Evolutionary conservation across 148 eudicot species (phyloP).

Genomic region (Polygonum aviculare): DNA sequence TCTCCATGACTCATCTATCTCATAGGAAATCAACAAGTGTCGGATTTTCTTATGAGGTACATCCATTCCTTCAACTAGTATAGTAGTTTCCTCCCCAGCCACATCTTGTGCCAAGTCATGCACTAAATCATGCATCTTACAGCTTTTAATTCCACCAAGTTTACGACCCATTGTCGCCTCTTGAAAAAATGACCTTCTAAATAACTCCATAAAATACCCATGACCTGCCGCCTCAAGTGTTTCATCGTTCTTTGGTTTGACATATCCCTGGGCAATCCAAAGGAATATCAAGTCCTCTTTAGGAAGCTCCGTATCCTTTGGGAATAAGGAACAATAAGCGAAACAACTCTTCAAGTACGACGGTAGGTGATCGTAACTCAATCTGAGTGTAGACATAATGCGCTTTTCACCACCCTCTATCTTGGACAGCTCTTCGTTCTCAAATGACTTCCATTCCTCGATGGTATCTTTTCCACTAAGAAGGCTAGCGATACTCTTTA

Average conservation of each 20-base stretch:
- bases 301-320: neutral
- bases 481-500: neutral
- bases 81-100: neutral
- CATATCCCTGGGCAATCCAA: conserved; percentile 7
- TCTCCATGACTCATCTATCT: neutral
- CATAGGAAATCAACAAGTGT: neutral
- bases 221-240: neutral
- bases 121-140: neutral
- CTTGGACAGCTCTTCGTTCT: neutral
- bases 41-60: too few relatives aligned
- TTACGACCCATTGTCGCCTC: neutral
- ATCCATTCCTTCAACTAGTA: neutral
- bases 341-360: conserved; percentile 6
- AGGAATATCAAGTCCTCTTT: neutral
- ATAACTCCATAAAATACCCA: neutral
- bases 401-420: neutral
- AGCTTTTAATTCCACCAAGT: neutral
- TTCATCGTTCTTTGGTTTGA: neutral
- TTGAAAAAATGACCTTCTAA: neutral
- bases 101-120: neutral
- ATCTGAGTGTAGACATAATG: neutral
- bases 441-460: neutral
- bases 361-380: neutral
- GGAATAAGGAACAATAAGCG: conserved; percentile 8
- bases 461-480: neutral